A percentile compares a stretch with the other conserved stretches of the same genome.
Conservation (phyloP, 2,329 filamentous ascomycete genomes). For the Fusarium subtropicale region DNA sequence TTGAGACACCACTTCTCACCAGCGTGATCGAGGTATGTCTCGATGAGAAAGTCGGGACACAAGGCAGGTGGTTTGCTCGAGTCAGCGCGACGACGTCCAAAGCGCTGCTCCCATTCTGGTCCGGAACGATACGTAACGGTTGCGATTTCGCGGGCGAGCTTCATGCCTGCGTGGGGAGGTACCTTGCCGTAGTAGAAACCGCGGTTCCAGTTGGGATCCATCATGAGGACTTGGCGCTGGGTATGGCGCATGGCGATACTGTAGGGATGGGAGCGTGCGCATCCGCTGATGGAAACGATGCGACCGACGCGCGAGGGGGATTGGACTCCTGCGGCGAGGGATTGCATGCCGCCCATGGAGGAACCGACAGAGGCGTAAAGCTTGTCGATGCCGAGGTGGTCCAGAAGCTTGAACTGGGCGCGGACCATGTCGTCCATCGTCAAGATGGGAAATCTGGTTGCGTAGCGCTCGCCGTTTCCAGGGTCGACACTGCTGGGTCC, state of each 20-base stretch:
- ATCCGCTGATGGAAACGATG: constrained; percentile 91
- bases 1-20: constrained; percentile 98
- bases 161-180: constrained; percentile 96
- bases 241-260: constrained; percentile 99
- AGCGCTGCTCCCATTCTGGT: constrained; percentile 96
- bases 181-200: constrained; percentile 92
- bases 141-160: constrained; percentile 95
- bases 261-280: constrained; percentile 94
- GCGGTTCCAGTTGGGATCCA: constrained; percentile 96
- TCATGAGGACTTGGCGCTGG: constrained; percentile 97
- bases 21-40: constrained; percentile 97
- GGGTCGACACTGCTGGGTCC: constrained; percentile 91
- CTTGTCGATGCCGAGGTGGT: constrained; percentile 78
- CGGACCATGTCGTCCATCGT: constrained; percentile 98
- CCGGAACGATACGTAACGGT: constrained; percentile 97
- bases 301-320: constrained; percentile 85
- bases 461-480: constrained; percentile 87
- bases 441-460: constrained; percentile 93
- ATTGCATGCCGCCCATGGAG: constrained; percentile 99
- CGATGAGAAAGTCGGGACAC: constrained; percentile 97
- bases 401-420: constrained; percentile 90
- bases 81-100: constrained; percentile 88
- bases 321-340: constrained; percentile 84
- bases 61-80: constrained; percentile 86
- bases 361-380: constrained; percentile 94